Evolutionary conservation across 768 basidiomycete species (phyloP).

Genomic region (Suillus discolor): DNA sequence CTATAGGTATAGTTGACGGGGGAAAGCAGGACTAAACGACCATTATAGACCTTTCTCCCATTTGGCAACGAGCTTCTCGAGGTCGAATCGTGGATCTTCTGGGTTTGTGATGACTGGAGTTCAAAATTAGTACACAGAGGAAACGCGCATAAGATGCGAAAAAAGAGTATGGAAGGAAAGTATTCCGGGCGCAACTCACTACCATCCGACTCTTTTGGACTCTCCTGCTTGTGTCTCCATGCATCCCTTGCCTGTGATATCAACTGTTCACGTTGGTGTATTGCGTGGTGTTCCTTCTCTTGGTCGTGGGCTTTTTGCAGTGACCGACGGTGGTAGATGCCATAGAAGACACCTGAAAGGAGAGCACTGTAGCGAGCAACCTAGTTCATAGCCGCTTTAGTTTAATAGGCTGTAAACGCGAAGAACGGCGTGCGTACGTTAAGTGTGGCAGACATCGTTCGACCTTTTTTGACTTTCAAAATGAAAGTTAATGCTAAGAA

Average conservation of each 20-base stretch:
- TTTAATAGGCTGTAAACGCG: conserved; percentile 5
- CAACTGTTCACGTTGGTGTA: conserved; percentile 73
- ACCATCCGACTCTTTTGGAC: conserved; percentile 45
- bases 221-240: conserved; percentile 79
- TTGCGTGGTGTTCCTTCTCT: conserved; percentile 71
- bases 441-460: conserved; percentile 70
- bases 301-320: conserved; percentile 81
- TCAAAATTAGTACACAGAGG: conserved; percentile 12
- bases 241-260: conserved; percentile 88
- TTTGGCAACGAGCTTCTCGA: conserved; percentile 84
- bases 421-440: conserved; percentile 62
- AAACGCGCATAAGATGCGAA: background rate
- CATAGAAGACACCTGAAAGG: conserved; percentile 84
- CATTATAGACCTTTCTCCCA: conserved; percentile 73
- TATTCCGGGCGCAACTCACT: conserved; percentile 46
- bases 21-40: conserved; percentile 26
- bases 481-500: background rate
- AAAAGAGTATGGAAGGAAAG: background rate
- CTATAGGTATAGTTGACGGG: conserved; percentile 30
- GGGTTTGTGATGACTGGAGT: conserved; percentile 85
- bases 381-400: conserved; percentile 40
- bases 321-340: conserved; percentile 89
- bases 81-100: conserved; percentile 93
- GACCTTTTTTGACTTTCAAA: conserved; percentile 17
- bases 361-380: conserved; percentile 95